Conservation (phyloP, 192 early-diverging fungal species). For the Lobosporangium transversale region DNA sequence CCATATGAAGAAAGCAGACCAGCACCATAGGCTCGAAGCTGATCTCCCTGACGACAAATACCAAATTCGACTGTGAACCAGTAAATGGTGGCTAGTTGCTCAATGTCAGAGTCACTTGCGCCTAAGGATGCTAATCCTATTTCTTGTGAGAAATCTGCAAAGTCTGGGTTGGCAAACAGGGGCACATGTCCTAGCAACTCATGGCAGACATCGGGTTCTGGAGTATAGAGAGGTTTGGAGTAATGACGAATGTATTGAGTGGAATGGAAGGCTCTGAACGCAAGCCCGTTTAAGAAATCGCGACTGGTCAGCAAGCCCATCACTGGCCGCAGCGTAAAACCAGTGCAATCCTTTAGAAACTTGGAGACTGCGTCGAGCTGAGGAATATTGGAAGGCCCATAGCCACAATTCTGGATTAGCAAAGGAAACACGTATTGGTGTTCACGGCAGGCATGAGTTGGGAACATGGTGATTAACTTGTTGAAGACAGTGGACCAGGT, state of each 20-base stretch:
- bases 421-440: conserved; percentile 90
- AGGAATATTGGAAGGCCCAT: conserved; percentile 83
- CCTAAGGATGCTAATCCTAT: conserved; percentile 94
- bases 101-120: conserved; percentile 87
- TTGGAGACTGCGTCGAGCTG: conserved; percentile 88
- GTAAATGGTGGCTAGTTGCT: conserved; percentile 87
- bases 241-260: conserved; percentile 98
- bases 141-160: conserved; percentile 94
- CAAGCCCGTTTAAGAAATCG: conserved; percentile 95
- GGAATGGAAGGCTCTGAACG: conserved; percentile 95
- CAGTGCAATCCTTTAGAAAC: conserved; percentile 94
- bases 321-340: conserved; percentile 93
- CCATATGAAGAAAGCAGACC: conserved; percentile 94
- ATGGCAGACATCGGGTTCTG: conserved; percentile 95
- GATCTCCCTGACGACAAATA: conserved; percentile 76
- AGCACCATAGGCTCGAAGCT: conserved; percentile 87
- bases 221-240: conserved; percentile 91
- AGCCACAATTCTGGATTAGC: conserved; percentile 91
- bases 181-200: conserved; percentile 92
- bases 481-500: conserved; percentile 89
- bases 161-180: conserved; percentile 83
- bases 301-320: conserved; percentile 92
- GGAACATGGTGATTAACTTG: conserved; percentile 78
- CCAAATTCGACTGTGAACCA: conserved; percentile 98
- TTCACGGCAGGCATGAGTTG: conserved; percentile 90